A percentile compares a stretch with the other conserved stretches of the same genome.
These are phyloP conservation scores for Hypoxylon trugodes DNA, from an alignment of 495 filamentous ascomycete genomes.

Conservation along the genomic window DNA sequence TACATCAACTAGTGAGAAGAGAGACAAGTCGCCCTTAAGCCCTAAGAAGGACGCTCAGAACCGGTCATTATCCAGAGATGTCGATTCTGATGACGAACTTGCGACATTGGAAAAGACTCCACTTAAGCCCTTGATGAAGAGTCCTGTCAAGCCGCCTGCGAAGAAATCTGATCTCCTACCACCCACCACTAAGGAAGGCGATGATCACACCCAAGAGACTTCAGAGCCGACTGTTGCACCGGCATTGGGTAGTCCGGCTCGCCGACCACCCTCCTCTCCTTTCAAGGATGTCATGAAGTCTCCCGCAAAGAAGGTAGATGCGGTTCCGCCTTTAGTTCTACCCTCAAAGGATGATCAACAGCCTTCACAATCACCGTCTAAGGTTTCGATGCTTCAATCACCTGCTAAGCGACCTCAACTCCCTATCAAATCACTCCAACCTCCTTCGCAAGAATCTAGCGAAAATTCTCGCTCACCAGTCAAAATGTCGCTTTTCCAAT, in stretches of 20 bases:
- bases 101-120: constrained; percentile 59
- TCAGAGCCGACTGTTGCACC: constrained; percentile 33
- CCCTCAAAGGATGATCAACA: constrained; percentile 48
- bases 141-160: constrained; percentile 52
- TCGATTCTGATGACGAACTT: constrained; percentile 62
- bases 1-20: constrained; percentile 20
- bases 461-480: constrained; percentile 30
- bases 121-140: constrained; percentile 57
- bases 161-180: constrained; percentile 42
- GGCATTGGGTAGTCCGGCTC: constrained; percentile 57
- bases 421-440: constrained; percentile 50
- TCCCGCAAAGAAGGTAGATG: constrained; percentile 59
- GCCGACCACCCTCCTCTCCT: constrained; percentile 55
- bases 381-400: constrained; percentile 54
- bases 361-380: constrained; percentile 43
- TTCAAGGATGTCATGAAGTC: constrained; percentile 59
- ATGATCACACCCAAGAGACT: constrained; percentile 24
- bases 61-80: constrained; percentile 44
- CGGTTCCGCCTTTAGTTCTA: constrained; percentile 56
- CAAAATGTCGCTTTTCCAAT: constrained; percentile 39
- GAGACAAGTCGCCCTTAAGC: constrained; percentile 54
- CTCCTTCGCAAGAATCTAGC: constrained; percentile 27
- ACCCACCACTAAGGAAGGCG: constrained; percentile 34
- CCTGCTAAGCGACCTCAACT: constrained; percentile 58
- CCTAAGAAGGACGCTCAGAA: constrained; percentile 67